A percentile compares a stretch with the other conserved stretches of the same genome.
These are phyloP conservation scores for Lanmaoa pseudosensibilis DNA, from an alignment of 768 basidiomycete genomes.

Conservation along the genomic window DNA sequence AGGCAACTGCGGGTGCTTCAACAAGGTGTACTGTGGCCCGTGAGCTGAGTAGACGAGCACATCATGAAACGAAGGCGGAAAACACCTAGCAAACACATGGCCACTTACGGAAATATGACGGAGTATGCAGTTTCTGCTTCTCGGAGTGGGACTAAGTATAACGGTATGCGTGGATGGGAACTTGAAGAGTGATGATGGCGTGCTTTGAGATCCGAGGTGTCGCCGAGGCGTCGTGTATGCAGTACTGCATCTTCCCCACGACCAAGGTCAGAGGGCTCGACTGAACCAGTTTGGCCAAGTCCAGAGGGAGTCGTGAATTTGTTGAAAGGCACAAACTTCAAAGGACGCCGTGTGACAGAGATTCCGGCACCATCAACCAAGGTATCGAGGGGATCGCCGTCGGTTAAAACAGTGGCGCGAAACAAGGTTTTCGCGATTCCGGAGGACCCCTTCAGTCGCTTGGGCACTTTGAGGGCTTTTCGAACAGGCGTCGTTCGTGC, in stretches of 20 bases:
- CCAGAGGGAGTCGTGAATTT: conserved; percentile 14
- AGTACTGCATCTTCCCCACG: not conserved
- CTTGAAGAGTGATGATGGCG: not conserved
- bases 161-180: conserved; percentile 13
- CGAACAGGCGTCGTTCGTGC: not conserved
- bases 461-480: not conserved
- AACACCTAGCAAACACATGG: not conserved
- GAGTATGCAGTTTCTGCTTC: conserved; percentile 32
- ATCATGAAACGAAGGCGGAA: conserved; percentile 1
- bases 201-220: not conserved
- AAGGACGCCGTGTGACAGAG: conserved; percentile 21
- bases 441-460: not conserved
- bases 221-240: not conserved
- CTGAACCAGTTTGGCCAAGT: not conserved
- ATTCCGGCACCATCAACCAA: conserved; percentile 11
- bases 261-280: too few species aligned
- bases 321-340: conserved; percentile 29
- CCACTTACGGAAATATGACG: conserved; percentile 27
- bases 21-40: not conserved
- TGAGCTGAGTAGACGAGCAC: conserved; percentile 1
- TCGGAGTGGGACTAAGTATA: conserved; percentile 25
- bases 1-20: not conserved
- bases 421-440: conserved; percentile 17
- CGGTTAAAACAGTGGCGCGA: conserved; percentile 29
- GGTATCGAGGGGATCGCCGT: conserved; percentile 24